Conservation (phyloP, 192 early-diverging fungal species). For the Entomortierella beljakovae region DNA sequence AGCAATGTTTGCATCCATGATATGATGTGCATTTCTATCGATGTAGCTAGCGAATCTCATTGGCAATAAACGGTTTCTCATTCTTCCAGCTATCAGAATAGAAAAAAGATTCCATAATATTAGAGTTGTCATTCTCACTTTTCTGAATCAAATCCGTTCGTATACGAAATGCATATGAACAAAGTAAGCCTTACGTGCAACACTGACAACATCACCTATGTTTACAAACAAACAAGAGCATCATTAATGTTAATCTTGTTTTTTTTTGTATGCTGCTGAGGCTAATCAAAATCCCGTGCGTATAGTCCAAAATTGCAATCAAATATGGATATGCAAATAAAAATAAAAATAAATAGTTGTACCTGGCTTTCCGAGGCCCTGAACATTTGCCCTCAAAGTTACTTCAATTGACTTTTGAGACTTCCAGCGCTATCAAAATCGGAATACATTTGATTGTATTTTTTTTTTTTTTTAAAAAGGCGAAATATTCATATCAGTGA, state of each 20-base stretch:
- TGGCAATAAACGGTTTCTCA: constrained; percentile 51
- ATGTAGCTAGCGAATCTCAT: constrained; percentile 46
- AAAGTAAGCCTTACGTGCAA: constrained; percentile 19
- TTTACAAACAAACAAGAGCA: not conserved
- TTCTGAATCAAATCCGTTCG: not conserved
- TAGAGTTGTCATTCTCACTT: not conserved
- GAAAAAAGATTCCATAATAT: not conserved
- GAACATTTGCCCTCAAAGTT: constrained; percentile 43
- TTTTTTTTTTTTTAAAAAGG: too few relatives aligned
- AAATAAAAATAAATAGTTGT: not conserved
- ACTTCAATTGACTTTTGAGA: constrained; percentile 48
- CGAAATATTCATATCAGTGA: not conserved
- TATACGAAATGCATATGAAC: not conserved
- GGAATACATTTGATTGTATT: not conserved
- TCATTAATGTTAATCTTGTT: not conserved
- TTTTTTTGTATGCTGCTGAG: too few relatives aligned
- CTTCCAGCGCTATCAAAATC: constrained; percentile 39
- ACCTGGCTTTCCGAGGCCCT: constrained; percentile 55
- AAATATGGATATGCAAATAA: too few relatives aligned
- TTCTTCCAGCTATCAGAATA: constrained; percentile 33
- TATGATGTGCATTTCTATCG: constrained; percentile 37
- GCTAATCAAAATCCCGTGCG: too few relatives aligned
- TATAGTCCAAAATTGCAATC: too few relatives aligned
- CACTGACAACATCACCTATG: constrained; percentile 48
- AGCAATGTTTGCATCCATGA: constrained; percentile 20